Evolutionary conservation across 495 filamentous ascomycete species (phyloP).

Genomic region (Glutinoglossum americanum): DNA sequence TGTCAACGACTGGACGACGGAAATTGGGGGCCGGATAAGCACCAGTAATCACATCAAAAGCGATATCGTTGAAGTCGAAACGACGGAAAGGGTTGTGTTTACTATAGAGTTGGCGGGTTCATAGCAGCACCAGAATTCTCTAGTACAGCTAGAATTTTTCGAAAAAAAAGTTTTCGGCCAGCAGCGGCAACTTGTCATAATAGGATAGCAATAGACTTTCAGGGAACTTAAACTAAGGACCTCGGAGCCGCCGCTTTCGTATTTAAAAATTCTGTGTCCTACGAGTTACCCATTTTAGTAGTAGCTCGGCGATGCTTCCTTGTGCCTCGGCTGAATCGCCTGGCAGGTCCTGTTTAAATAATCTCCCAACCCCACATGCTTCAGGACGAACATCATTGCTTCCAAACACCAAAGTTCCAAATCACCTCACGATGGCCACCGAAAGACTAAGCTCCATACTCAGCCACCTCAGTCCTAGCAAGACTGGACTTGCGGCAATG

Average conservation of each 20-base stretch:
- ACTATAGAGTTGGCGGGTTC: slow-evolving; percentile 67
- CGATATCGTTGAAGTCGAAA: slow-evolving; percentile 33
- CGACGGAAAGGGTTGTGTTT: slow-evolving; percentile 54
- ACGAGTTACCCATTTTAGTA: too few species aligned
- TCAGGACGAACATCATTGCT: neutral
- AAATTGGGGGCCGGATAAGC: slow-evolving; percentile 67
- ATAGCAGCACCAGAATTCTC: too few species aligned
- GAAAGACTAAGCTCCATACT: slow-evolving; percentile 3
- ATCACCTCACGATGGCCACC: neutral
- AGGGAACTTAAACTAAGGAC: neutral
- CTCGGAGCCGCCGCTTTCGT: too few species aligned
- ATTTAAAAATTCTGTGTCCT: neutral
- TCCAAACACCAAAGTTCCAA: neutral
- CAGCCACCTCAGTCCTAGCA: neutral
- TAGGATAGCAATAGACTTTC: too few species aligned
- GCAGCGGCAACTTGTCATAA: too few species aligned
- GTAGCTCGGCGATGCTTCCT: neutral
- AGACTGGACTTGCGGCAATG: neutral
- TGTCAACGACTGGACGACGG: slow-evolving; percentile 54
- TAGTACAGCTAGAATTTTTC: too few species aligned
- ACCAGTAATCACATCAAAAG: slow-evolving; percentile 72
- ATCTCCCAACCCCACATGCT: neutral
- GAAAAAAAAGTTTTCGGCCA: too few species aligned
- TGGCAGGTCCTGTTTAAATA: neutral
- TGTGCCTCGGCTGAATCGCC: neutral